Percentiles rank a stretch among this genome's conserved stretches.
Evolutionary conservation across 208 protist species (phyloP).

Genomic region (Wallacemonas rigidus): DNA sequence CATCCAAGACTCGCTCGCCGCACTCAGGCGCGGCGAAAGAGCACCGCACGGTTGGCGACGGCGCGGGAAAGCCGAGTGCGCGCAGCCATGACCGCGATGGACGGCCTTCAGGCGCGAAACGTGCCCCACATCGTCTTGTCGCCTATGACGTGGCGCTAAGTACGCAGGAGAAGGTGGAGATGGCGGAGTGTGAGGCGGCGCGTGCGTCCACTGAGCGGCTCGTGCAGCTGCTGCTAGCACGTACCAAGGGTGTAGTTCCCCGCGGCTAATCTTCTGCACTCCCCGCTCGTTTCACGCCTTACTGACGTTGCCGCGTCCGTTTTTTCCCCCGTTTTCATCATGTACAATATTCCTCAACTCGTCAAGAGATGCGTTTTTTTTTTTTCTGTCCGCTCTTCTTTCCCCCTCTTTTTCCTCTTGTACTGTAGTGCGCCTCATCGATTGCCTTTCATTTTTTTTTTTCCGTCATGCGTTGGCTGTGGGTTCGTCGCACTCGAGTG

Average conservation of each 20-base stretch:
- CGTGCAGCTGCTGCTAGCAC: slow-evolving; percentile 23
- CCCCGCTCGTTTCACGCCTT: not conserved
- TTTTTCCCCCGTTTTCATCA: too few relatives aligned
- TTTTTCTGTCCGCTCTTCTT: not conserved
- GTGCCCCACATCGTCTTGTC: not conserved
- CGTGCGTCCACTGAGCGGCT: slow-evolving; percentile 21
- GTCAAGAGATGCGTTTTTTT: not conserved
- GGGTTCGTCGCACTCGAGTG: too few relatives aligned
- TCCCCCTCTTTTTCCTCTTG: not conserved
- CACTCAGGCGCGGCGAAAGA: not conserved
- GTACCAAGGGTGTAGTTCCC: slow-evolving; percentile 13
- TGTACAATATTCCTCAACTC: not conserved
- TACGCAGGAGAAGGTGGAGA: slow-evolving; percentile 16
- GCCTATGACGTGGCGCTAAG: slow-evolving; percentile 12
- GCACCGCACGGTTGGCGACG: too few relatives aligned
- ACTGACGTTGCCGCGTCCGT: too few relatives aligned
- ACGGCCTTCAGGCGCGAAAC: not conserved
- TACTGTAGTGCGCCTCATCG: not conserved
- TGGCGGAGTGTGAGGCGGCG: slow-evolving; percentile 21
- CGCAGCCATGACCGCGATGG: not conserved
- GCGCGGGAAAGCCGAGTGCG: not conserved
- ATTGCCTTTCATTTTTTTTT: slow-evolving; percentile 19
- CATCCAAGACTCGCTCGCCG: not conserved
- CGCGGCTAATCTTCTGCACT: not conserved
- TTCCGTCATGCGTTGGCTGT: not conserved